Evolutionary conservation across 2,329 filamentous ascomycete species (phyloP), one percentile per base, ranked within the genome.

Genomic region (Phaeosphaeriaceae sp.): DNA sequence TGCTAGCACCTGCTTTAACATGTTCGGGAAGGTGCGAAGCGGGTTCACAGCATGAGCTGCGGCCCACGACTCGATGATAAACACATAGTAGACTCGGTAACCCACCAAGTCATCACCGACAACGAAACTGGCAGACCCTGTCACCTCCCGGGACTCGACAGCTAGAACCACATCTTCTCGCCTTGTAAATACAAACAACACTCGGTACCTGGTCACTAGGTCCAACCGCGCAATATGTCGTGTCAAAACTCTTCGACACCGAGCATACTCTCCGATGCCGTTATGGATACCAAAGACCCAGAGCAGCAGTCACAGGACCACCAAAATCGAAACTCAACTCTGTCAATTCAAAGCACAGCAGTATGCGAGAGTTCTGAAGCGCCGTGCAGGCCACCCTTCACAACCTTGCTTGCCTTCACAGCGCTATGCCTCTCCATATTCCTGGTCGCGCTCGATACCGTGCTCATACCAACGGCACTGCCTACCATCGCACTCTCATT

Each of bases 401-500:
- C 48, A 31, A 49, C 61, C 7, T 56, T 75, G 1, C 59, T 75
- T 1, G 73, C 67, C 22, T 76, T 75, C 49, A 50, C 60, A 7
- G 72, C 73, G 7, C 67, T 77, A 3, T 69, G 69, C 17, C 66
- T 78, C 19, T 72, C 71, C 41, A 73, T 79, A 33, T 81, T 80
- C 56, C 68, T 80, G n/a, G 77, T 78, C 2, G 79, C 79, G 11
- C 74, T 81, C 6, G 79, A 81, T 56, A 69, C 85, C 42, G 89
- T 88, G 13, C 85, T 88, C 65, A 81, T 89, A 61, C 85, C 89
- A 7, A 90, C 88, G 0, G 87, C 88, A 7, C 80, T 91, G 7
- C 88, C 89, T 0, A 87, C 86, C 15, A 91, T 91, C 57, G 82
- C 86, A 2, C 78, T 76, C 27, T 82, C 89, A 54, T 86, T 93